These are phyloP conservation scores for Poronia punctata DNA, from an alignment of 495 filamentous ascomycete genomes.

Conservation along the genomic window DNA sequence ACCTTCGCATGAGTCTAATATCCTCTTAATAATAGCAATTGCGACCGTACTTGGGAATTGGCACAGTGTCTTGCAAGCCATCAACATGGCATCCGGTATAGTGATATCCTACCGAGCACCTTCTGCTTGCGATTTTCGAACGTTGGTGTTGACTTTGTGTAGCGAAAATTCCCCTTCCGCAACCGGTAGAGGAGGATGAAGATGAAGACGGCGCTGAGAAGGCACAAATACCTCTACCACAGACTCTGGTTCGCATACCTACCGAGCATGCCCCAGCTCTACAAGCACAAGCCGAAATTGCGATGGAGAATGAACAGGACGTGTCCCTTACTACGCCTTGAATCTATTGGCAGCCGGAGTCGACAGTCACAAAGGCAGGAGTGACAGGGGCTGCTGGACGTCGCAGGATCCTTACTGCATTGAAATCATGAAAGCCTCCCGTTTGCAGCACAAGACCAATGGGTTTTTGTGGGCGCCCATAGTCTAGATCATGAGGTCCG, in stretches of 20 bases:
- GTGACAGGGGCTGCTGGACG: too few relatives aligned
- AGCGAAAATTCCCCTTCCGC: slow-evolving; percentile 54
- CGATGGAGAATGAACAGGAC: slow-evolving; percentile 28
- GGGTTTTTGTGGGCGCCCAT: too few relatives aligned
- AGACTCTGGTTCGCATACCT: slow-evolving; percentile 76
- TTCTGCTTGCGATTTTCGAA: neutral
- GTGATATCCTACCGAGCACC: slow-evolving; percentile 4
- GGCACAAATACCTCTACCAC: slow-evolving; percentile 53
- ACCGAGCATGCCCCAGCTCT: slow-evolving; percentile 55
- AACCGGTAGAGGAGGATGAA: slow-evolving; percentile 31
- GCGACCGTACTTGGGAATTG: slow-evolving; percentile 90
- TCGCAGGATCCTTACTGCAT: neutral
- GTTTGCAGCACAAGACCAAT: too few relatives aligned
- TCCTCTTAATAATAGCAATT: slow-evolving; percentile 53
- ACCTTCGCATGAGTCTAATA: slow-evolving; percentile 5
- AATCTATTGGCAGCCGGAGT: neutral
- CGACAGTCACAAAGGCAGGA: too few relatives aligned
- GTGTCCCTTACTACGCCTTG: slow-evolving; percentile 15
- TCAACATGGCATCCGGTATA: slow-evolving; percentile 93
- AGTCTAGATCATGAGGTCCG: too few relatives aligned
- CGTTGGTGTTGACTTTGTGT: slow-evolving; percentile 7
- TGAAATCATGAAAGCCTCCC: too few relatives aligned
- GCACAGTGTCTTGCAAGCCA: slow-evolving; percentile 89
- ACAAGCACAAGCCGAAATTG: slow-evolving; percentile 43
- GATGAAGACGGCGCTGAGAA: slow-evolving; percentile 27